Percentiles rank a stretch among this genome's conserved stretches.
These are phyloP conservation scores for Bipolaris cookei DNA, from an alignment of 2,329 filamentous ascomycete species.

Conservation along the genomic window DNA sequence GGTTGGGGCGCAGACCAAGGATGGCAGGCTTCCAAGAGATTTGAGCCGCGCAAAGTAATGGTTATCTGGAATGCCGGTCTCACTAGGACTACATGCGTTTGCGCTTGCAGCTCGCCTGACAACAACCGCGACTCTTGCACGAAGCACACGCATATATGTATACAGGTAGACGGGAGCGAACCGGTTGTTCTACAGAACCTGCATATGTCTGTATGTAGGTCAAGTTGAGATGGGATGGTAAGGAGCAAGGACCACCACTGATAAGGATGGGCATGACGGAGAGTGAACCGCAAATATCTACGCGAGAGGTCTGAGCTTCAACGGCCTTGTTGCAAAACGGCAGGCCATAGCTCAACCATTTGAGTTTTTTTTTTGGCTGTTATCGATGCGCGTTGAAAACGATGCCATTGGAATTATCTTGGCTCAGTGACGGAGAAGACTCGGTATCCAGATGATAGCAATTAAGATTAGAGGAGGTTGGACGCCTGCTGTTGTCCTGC, in stretches of 20 bases:
- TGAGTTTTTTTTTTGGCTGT: background rate
- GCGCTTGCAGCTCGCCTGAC: background rate
- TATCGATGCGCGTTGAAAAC: background rate
- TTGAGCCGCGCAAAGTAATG: background rate
- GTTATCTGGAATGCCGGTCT: background rate
- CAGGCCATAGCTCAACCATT: slow-evolving; percentile 1
- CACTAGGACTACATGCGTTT: background rate
- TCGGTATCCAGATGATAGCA: background rate
- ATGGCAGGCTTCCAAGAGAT: background rate
- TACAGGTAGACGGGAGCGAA: background rate
- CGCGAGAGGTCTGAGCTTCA: slow-evolving; percentile 15
- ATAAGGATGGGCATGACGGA: slow-evolving; percentile 10
- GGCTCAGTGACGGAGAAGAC: background rate
- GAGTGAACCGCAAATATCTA: slow-evolving; percentile 8
- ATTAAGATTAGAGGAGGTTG: slow-evolving; percentile 3
- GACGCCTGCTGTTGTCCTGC: background rate
- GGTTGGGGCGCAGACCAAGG: slow-evolving; percentile 11
- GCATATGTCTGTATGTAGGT: background rate
- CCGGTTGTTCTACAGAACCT: background rate
- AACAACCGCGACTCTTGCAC: background rate
- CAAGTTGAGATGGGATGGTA: background rate
- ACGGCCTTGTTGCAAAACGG: slow-evolving; percentile 1
- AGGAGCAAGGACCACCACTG: background rate
- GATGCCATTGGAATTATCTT: background rate
- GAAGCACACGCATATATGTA: background rate